These are phyloP conservation scores for Oryza punctata DNA, from an alignment of 176 grass and related monocot species.

Conservation along the genomic window DNA sequence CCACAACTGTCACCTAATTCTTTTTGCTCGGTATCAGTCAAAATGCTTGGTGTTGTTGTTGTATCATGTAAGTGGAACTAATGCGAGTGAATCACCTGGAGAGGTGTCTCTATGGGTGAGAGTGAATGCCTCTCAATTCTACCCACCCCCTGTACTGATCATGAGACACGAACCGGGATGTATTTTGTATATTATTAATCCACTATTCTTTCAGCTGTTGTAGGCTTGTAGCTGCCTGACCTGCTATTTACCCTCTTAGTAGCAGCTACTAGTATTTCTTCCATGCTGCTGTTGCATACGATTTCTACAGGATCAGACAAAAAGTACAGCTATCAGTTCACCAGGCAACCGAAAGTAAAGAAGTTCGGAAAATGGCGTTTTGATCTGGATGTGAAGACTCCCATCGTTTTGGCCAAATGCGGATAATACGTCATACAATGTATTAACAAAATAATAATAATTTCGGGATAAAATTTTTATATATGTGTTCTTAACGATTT, in stretches of 20 bases:
- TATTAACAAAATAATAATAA: too few species aligned
- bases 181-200: conserved; percentile 57
- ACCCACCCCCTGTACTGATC: conserved; percentile 25
- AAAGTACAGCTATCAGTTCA: background rate
- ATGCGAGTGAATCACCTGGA: conserved; percentile 1
- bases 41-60: conserved; percentile 40
- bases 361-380: too few species aligned
- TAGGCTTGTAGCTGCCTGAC: background rate
- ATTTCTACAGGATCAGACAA: too few species aligned
- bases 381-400: background rate
- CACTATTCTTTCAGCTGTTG: conserved; percentile 53
- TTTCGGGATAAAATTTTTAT: too few species aligned
- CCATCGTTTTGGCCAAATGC: too few species aligned
- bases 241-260: background rate
- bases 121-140: conserved; percentile 32
- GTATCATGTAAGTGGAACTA: conserved; percentile 37
- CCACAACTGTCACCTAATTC: conserved; percentile 10
- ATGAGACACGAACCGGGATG: background rate
- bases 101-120: conserved; percentile 30
- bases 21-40: conserved; percentile 33
- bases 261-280: too few species aligned
- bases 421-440: too few species aligned
- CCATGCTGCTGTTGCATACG: too few species aligned
- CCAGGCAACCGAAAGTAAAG: background rate
- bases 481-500: too few species aligned